A percentile compares a stretch with the other conserved stretches of the same genome.
phyloP scores from a whole-genome alignment of 2,329 filamentous ascomycete genomes.

The Claviceps cyperi region DNA sequence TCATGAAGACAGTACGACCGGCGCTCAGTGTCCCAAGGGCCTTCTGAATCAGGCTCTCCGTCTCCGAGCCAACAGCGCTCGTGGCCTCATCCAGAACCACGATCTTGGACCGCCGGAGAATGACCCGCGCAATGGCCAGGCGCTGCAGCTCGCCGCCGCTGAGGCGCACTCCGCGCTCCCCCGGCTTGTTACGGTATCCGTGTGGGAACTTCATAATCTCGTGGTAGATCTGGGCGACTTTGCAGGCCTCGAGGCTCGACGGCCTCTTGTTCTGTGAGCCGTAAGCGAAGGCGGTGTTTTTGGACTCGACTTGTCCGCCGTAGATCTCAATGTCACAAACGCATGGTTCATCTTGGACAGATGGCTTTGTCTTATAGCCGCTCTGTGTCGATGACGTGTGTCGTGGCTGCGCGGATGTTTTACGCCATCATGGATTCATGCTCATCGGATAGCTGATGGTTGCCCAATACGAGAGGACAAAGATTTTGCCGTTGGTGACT shows the following conservation, averaged over 20 bases:
- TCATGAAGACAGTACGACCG: constrained; percentile 35
- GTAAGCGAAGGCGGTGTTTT: constrained; percentile 40
- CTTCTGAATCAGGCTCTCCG: constrained; percentile 27
- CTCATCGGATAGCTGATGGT: constrained; percentile 24
- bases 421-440: constrained; percentile 18
- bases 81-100: constrained; percentile 34
- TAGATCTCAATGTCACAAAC: constrained; percentile 11
- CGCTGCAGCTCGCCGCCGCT: constrained; percentile 38
- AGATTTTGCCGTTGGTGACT: constrained; percentile 13
- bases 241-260: constrained; percentile 46
- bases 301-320: constrained; percentile 37
- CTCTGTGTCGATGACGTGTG: constrained; percentile 49
- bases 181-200: constrained; percentile 31
- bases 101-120: constrained; percentile 15
- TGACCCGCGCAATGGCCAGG: constrained; percentile 29
- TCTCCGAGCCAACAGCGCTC: constrained; percentile 31
- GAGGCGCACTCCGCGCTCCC: constrained; percentile 32
- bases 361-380: constrained; percentile 32
- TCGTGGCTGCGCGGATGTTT: constrained; percentile 13
- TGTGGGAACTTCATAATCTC: constrained; percentile 45
- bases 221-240: constrained; percentile 47
- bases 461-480: constrained; percentile 13
- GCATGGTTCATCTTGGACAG: too few species aligned
- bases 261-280: constrained; percentile 41
- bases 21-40: constrained; percentile 30